Base-by-base conservation (phyloP, 2,329 filamentous ascomycete genomes). In the Grosmannia huntii region DNA sequence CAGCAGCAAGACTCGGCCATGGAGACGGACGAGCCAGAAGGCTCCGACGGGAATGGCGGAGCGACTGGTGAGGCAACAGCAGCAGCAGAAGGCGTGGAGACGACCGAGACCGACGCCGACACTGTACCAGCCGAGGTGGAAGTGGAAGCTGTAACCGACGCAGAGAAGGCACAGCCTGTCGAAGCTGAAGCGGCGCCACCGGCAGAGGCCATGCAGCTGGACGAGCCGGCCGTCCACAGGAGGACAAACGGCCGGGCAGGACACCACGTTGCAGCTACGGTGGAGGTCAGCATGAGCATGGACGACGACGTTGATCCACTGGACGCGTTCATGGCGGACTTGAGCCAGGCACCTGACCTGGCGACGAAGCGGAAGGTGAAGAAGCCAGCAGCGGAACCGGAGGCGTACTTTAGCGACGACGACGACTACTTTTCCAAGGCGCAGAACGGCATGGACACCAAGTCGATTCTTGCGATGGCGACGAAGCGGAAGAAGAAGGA, bases 271-370 rank as follows among this genome's bases (percentile, higher is more conserved):
- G 21, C 12, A 4, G 5, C 21, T n/a, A 33, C 41, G 3, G 11
- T 4, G 2, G 31, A 57, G 19, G 21, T 14, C 23, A 23, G 19
- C 16, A 31, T 38, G 12, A 77, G 90, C 57, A 36, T 21, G 12
- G 78, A 90, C 57, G 89, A 90, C 52, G 83, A 89, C 36, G 73
- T 94, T 41, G 94, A 99, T 69, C 90, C 94, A 9, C 76, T 99
- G 44, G 94, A 99, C 73, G 92, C 90, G n/a, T 99, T 95, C 74
- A 99, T 99, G 94, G 86, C 84, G 56, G 82, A 80, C 61, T 76
- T 84, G 19, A 76, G 79, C 57, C 19, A 56, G 6, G 71, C 79
- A 46, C 71, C 87, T 3, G 78, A 82, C 58, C 57, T 66, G 9
- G 55, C 63, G 41, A 74, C 71, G 57, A 70, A 70, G 55, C 65